Percentiles rank a stretch among this genome's conserved stretches.
These are phyloP conservation scores for Chaetoscypha palmicola DNA, from an alignment of 2,329 filamentous ascomycete species.

Conservation along the genomic window DNA sequence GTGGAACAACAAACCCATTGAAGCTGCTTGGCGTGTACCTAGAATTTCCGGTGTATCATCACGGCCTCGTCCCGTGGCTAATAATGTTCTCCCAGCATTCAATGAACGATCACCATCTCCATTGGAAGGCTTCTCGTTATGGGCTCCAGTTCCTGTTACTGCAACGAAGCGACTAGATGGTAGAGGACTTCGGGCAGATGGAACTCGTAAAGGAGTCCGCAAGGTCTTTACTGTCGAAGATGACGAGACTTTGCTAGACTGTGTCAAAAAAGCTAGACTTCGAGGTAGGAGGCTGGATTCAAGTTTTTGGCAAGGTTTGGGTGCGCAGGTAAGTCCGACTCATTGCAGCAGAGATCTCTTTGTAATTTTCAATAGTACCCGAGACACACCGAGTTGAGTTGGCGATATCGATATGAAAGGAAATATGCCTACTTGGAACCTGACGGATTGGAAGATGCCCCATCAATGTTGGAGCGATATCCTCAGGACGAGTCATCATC, in stretches of 20 bases:
- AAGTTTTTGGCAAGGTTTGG: conserved; percentile 21
- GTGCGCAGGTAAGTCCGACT: conserved; percentile 18
- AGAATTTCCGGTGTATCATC: conserved; percentile 12
- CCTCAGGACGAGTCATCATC: background rate
- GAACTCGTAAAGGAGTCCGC: background rate
- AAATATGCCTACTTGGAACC: conserved; percentile 11
- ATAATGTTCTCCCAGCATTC: background rate
- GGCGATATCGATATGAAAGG: conserved; percentile 14
- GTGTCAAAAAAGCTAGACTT: conserved; percentile 12
- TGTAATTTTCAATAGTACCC: too few species aligned
- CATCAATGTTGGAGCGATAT: background rate
- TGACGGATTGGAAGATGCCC: background rate
- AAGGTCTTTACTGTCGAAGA: conserved; percentile 22
- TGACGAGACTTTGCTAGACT: conserved; percentile 23
- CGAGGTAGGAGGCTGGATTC: conserved; percentile 2
- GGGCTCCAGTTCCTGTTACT: too few species aligned
- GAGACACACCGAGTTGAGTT: conserved; percentile 15
- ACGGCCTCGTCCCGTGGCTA: conserved; percentile 7
- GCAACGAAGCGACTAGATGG: too few species aligned
- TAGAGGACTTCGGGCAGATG: too few species aligned
- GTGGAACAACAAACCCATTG: background rate
- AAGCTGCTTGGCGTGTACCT: conserved; percentile 14
- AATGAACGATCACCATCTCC: conserved; percentile 24
- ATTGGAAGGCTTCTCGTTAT: conserved; percentile 22
- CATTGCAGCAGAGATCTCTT: too few species aligned